Evolutionary conservation across 225 moss, liverwort and hornwort species (phyloP).

Genomic region (Bryum argenteum): DNA sequence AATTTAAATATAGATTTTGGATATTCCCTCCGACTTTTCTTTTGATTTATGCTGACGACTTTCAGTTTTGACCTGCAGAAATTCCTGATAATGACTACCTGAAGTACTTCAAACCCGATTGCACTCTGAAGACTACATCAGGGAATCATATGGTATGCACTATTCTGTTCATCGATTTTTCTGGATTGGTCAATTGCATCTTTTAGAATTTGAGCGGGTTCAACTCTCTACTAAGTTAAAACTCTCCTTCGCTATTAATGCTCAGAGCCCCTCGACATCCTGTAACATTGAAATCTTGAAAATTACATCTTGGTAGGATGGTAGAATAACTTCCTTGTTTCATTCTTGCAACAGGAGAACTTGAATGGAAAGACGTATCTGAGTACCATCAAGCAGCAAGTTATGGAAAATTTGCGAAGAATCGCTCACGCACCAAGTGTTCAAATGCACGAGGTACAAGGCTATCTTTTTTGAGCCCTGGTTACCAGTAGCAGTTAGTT

Average conservation of each 20-base stretch:
- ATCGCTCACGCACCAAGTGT: conserved; percentile 95
- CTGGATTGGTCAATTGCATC: conserved; percentile 1
- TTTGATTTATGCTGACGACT: conserved; percentile 1
- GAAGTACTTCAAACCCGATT: conserved; percentile 96
- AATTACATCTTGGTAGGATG: background rate
- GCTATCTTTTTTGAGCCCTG: background rate
- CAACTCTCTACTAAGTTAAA: background rate
- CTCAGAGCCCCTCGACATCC: background rate
- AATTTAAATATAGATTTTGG: background rate
- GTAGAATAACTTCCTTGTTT: background rate
- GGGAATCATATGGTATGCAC: conserved; percentile 76
- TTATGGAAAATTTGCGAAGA: conserved; percentile 89
- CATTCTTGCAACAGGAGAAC: conserved; percentile 68
- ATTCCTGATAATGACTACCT: conserved; percentile 97
- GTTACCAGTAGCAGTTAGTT: background rate
- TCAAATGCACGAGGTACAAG: conserved; percentile 95
- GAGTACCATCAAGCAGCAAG: conserved; percentile 89
- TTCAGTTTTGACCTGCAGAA: conserved; percentile 45
- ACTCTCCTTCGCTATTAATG: background rate
- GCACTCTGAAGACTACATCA: conserved; percentile 75
- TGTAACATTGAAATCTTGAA: background rate
- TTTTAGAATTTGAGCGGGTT: background rate
- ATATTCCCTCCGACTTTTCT: background rate
- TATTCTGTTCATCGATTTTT: conserved; percentile 4
- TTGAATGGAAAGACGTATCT: conserved; percentile 86